A percentile compares a stretch with the other conserved stretches of the same genome.
Conservation (phyloP, 1,284 basidiomycete genomes). For the Papiliotrema nemorosa region DNA sequence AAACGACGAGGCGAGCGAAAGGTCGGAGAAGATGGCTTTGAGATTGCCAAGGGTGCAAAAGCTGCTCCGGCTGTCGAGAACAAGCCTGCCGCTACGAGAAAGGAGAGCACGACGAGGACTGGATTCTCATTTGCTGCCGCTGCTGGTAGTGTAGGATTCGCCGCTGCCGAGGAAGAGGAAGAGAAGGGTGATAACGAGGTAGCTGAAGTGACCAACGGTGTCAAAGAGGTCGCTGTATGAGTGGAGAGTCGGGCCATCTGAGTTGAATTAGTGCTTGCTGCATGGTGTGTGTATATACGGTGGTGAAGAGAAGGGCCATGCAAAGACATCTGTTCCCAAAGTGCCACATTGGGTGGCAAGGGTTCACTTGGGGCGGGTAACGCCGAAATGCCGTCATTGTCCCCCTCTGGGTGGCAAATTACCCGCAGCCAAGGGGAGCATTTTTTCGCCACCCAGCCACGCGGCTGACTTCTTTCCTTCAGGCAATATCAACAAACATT, state of each 20-base stretch:
- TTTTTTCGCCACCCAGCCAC: not conserved
- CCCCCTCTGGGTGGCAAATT: too few relatives aligned
- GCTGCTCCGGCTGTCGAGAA: slow-evolving; percentile 4
- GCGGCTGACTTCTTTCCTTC: not conserved
- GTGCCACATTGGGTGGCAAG: too few relatives aligned
- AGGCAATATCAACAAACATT: not conserved
- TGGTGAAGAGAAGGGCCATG: too few relatives aligned
- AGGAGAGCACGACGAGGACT: slow-evolving; percentile 28
- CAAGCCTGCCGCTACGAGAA: slow-evolving; percentile 17
- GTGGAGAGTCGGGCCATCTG: too few relatives aligned
- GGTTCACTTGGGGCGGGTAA: too few relatives aligned
- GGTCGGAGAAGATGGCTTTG: slow-evolving; percentile 39
- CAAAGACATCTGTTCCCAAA: too few relatives aligned
- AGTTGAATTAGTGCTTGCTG: too few relatives aligned
- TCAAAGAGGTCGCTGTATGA: not conserved
- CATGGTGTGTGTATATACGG: too few relatives aligned
- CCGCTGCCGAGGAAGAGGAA: slow-evolving; percentile 25
- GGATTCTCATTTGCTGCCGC: slow-evolving; percentile 47
- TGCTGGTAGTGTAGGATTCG: slow-evolving; percentile 14
- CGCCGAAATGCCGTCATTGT: too few relatives aligned
- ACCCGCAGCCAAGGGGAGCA: too few relatives aligned
- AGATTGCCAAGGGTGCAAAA: slow-evolving; percentile 19
- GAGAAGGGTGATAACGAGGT: slow-evolving; percentile 12
- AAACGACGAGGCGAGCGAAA: not conserved
- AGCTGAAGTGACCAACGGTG: not conserved